A percentile compares a stretch with the other conserved stretches of the same genome.
Conservation (phyloP, 2,329 filamentous ascomycete genomes). For the Ascocoryne sarcoides region DNA sequence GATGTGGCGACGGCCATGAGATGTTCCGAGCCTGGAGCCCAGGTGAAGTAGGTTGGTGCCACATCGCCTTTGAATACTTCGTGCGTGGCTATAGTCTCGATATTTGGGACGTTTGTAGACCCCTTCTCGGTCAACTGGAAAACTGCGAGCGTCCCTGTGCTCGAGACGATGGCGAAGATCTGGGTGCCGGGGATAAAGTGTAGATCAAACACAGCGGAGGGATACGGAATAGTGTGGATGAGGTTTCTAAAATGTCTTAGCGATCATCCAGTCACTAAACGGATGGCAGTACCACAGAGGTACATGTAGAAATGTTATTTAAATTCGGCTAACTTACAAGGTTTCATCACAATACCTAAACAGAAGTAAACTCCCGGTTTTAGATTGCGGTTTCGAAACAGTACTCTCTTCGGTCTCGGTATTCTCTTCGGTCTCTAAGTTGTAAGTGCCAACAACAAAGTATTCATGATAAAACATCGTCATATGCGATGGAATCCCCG, state of each 20-base stretch:
- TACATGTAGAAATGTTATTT: no score
- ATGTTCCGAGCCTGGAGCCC: no score
- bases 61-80: conserved; percentile 37
- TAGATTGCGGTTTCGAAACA: conserved; percentile 43
- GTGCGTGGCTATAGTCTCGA: conserved; percentile 34
- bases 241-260: conserved; percentile 35
- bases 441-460: conserved; percentile 80
- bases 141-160: conserved; percentile 61
- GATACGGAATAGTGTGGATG: conserved; percentile 51
- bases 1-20: conserved; percentile 30
- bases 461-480: conserved; percentile 30
- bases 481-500: conserved; percentile 23
- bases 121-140: conserved; percentile 39
- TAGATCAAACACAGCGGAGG: conserved; percentile 74
- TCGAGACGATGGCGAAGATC: conserved; percentile 67
- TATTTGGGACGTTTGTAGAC: conserved; percentile 9
- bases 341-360: conserved; percentile 45
- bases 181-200: conserved; percentile 58
- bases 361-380: conserved; percentile 66
- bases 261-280: conserved; percentile 31
- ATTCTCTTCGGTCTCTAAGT: conserved; percentile 46
- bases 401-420: conserved; percentile 5
- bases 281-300: no score
- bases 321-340: no score
- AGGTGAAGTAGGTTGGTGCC: conserved; percentile 17